Evolutionary conservation across 176 grass and related monocot genomes (phyloP), one percentile per base, ranked within the genome.

Genomic region (Themeda triandra): DNA sequence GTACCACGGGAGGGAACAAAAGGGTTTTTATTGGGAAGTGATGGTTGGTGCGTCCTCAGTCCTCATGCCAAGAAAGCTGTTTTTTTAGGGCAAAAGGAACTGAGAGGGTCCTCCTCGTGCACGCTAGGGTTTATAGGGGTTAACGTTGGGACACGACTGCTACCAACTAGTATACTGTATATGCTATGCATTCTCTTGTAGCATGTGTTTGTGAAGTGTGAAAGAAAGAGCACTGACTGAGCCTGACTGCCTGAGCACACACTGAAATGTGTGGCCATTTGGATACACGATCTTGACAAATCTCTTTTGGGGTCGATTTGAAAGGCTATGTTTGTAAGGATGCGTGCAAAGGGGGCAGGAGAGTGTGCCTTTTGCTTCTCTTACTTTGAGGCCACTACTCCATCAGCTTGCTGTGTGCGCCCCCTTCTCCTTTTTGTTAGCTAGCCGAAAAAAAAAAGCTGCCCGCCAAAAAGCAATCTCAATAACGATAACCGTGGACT

Each of bases 31-130:
- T 90, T 82, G 73, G 78, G 49, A 90, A 82, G 88, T 90, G 88
- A 90, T 90, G 88, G 88, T 86, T 78, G 88, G 88, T 90, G 79
- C 83, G 78, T 82, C 88, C 79, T 90, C 88, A 86, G 82, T 82
- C 83, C 79, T 90, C 88, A 86, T 86, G 83, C 88, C 73, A 90
- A 86, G 73, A 90, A 90, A 90, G 88, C 73, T 82, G 83, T 69
- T 90, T 90, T 86, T 86, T 36, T 30, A 63, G 87, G 48, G 48
- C 73, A 83, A 78, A 83, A 83, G 80, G 62, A 6, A 19, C 44
- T 32, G 18, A 71, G 65, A 48, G 71, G 79, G 83, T 63, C 88
- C 80, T 37, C 41, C 64, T 69, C 77, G 67, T 88, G 80, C 87
- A 33, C 66, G 24, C 80, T 85, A 90, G 78, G 88, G 78, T 82